phyloP scores from a whole-genome alignment of 305 asterid genomes.

The Fraxinus baroniana region DNA sequence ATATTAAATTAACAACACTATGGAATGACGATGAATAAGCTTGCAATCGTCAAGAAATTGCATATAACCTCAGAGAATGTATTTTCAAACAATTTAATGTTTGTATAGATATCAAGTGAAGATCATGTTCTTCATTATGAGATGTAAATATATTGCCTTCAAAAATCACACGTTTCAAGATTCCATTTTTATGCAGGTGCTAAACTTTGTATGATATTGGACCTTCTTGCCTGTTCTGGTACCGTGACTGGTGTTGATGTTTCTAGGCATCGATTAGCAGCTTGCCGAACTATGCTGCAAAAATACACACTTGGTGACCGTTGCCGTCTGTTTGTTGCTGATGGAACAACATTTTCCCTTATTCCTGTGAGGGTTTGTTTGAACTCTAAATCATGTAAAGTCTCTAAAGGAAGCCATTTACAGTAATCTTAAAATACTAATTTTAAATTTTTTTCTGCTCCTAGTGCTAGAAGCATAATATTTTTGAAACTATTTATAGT shows the following conservation, averaged over 20 bases:
- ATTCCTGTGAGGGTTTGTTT: slow-evolving; percentile 49
- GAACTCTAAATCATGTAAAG: slow-evolving; percentile 43
- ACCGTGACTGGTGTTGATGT: slow-evolving; percentile 88
- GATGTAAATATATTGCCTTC: neutral
- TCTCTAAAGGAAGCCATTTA: slow-evolving; percentile 17
- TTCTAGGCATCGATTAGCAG: slow-evolving; percentile 88
- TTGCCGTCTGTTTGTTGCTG: slow-evolving; percentile 92
- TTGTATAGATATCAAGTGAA: neutral
- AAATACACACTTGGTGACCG: slow-evolving; percentile 73
- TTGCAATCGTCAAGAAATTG: neutral
- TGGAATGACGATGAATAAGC: neutral
- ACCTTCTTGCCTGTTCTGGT: slow-evolving; percentile 78
- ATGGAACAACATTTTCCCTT: slow-evolving; percentile 82
- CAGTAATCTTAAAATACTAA: neutral
- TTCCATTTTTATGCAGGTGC: slow-evolving; percentile 61
- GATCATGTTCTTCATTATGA: neutral
- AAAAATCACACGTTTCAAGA: slow-evolving; percentile 7
- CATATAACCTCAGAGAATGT: neutral
- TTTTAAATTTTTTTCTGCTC: slow-evolving; percentile 7
- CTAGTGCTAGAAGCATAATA: slow-evolving; percentile 1
- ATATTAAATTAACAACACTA: neutral
- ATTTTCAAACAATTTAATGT: neutral
- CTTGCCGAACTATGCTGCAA: slow-evolving; percentile 80
- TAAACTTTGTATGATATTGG: slow-evolving; percentile 86
- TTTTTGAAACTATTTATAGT: slow-evolving; percentile 4